Base-by-base conservation (phyloP, 805 yeast genomes). In the Lachancea dasiensis region DNA sequence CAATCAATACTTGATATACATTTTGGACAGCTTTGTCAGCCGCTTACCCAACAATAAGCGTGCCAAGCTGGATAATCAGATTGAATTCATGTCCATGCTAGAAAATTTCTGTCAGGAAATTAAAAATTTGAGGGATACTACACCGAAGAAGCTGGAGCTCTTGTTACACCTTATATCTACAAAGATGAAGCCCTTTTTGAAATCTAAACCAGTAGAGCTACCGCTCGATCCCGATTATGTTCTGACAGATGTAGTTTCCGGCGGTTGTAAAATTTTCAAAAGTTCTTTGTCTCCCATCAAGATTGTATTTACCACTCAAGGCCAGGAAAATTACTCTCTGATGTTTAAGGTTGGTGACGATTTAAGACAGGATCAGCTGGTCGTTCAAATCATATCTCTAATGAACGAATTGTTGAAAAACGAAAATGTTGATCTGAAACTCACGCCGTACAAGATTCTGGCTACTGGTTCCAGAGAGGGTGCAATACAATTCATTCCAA, bases 341-440 rank as follows among this genome's bases (percentile, higher is more conserved):
- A 90, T 92, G 82, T 90, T 86, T 64, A 92, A 92, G 60, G 83
- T 84, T 35, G 99, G 99, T 10, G 99, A 68, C 59, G 98, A 92
- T 57, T 68, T 92, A 35, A 69, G 97, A 43, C 99, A 92, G 60
- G 99, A 92, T 65, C 99, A 92, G 60, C 71, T 92, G 46, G 95
- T 92, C n/a, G 83, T 87, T 34, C 98, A 92, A 60, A 86, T 92
- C 44, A 85, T 92, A 40, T 74, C 81, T 40, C 65, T 92, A 42
- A 92, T 92, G 95, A 95, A 92, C 56, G 86, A 78, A 55, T 71
- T 92, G 30, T 63, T 92, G 36, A 77, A 82, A 45, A 84, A 85
- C 56, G 98, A 92, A 55, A 92, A 92, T 55, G 77, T 92, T 40
- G 96, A 92, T 58, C 67, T 92, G 54, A 77, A 76, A 54, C 69